Base-by-base conservation (phyloP, 2,329 filamentous ascomycete species). In the Ceratocystis colombiana region DNA sequence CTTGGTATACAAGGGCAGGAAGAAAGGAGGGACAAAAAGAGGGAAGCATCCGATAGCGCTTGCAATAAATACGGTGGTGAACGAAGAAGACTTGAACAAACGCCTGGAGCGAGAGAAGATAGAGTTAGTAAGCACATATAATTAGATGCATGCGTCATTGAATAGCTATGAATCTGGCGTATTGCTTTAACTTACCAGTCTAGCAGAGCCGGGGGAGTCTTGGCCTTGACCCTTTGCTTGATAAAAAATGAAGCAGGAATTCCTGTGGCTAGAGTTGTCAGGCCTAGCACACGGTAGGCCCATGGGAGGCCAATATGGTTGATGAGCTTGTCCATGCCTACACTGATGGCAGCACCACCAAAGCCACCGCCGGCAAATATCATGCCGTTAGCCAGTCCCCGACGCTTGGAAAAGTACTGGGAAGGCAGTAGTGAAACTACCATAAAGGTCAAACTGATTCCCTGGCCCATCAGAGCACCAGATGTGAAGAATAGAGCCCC, bases 11-110 rank as follows among this genome's bases (percentile, higher is more conserved):
- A 85, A 74, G 0, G 83, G 83, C 0, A 86, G 73, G 71, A 85
- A 86, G 73, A 84, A 86, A 0, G 83, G 81, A 0, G 83, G 82
- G 0, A 86, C 82, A 66, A 84, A 79, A 17, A 86, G 77, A 0
- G 83, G 80, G 68, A 86, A 86, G 1, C 81, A 84, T 1, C 77
- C 83, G 8, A 86, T 76, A 0, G 78, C 80, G 0, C 81, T 80
- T 3, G 79, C 78, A 3, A 81, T 70, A 70, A 85, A 85, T 30
- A 86, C 72, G 1, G 80, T 72, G 5, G 75, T 69, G 71, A 85
- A 86, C 8, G 76, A 77, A 25, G 77, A 66, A 65, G 82, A 77
- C 37, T 77, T 77, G 71, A 85, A 83, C 1, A 85, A 74, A 37
- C 74, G 73, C 80, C 79, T 79, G 59, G 5, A 62, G 20, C 25